Evolutionary conservation across 805 yeast species (phyloP).

Genomic region (Dipodascus albidus): DNA sequence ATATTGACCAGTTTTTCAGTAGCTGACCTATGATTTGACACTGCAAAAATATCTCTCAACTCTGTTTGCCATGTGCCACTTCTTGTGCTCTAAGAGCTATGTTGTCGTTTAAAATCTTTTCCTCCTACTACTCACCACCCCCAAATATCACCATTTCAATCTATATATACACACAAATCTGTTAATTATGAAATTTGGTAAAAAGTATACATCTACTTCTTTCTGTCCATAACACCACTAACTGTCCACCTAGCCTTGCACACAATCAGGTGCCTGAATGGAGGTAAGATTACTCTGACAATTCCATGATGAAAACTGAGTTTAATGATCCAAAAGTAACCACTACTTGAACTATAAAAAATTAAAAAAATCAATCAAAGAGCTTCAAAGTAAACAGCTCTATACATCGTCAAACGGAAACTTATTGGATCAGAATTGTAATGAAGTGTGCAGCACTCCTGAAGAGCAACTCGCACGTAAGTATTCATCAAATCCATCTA

Average conservation of each 20-base stretch:
- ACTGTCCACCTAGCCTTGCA: conserved; percentile 29
- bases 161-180: neutral
- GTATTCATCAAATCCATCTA: conserved; percentile 8
- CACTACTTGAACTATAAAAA: conserved; percentile 78
- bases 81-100: too few species aligned
- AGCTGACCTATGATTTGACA: too few species aligned
- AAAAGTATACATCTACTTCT: neutral
- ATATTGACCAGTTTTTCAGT: neutral
- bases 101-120: neutral
- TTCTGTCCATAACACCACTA: neutral
- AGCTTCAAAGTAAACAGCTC: conserved; percentile 34
- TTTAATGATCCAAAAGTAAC: conserved; percentile 24
- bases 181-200: neutral
- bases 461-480: conserved; percentile 26
- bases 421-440: conserved; percentile 5
- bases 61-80: too few species aligned
- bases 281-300: conserved; percentile 33
- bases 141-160: neutral
- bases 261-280: conserved; percentile 93
- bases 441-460: neutral
- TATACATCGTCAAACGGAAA: conserved; percentile 5
- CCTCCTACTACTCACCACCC: neutral
- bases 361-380: conserved; percentile 69
- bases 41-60: too few species aligned
- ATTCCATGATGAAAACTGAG: neutral